A percentile compares a stretch with the other conserved stretches of the same genome.
These are phyloP conservation scores for Pleurotus pulmonarius DNA, from an alignment of 768 basidiomycete species.

Conservation along the genomic window DNA sequence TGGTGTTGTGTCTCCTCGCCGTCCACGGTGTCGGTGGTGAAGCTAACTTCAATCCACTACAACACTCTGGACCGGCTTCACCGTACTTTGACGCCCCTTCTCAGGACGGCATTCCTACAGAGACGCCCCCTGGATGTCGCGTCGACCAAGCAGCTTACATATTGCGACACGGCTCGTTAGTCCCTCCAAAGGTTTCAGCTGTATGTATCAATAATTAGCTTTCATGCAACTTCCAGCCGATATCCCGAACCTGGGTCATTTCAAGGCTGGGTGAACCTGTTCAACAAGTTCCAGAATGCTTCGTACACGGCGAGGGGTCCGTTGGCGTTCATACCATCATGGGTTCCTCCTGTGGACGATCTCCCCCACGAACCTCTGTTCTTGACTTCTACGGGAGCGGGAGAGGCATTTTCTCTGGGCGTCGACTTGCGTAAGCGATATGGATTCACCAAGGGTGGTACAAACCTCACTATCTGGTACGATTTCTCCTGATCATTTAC, in stretches of 20 bases:
- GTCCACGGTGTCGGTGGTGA: too few relatives aligned
- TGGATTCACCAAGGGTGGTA: slow-evolving; percentile 33
- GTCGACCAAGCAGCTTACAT: slow-evolving; percentile 44
- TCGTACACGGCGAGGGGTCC: slow-evolving; percentile 34
- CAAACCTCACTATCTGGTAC: slow-evolving; percentile 39
- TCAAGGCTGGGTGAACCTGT: slow-evolving; percentile 32
- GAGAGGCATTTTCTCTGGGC: slow-evolving; percentile 37
- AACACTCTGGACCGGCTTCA: slow-evolving; percentile 38
- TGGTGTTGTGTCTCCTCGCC: background rate
- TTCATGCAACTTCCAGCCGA: slow-evolving; percentile 19
- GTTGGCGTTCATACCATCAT: slow-evolving; percentile 35
- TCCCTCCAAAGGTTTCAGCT: background rate
- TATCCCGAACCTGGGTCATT: slow-evolving; percentile 39
- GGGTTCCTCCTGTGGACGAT: slow-evolving; percentile 38
- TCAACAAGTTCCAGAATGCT: slow-evolving; percentile 35
- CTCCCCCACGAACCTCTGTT: slow-evolving; percentile 33
- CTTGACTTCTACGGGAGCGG: slow-evolving; percentile 33
- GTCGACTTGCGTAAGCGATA: slow-evolving; percentile 35
- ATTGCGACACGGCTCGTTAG: slow-evolving; percentile 37
- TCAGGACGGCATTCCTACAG: slow-evolving; percentile 26
- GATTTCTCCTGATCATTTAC: background rate
- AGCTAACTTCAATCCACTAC: slow-evolving; percentile 29
- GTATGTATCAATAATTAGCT: too few relatives aligned
- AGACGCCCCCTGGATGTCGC: slow-evolving; percentile 31
- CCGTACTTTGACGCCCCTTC: slow-evolving; percentile 41